phyloP scores from a whole-genome alignment of 441 rosid genomes.

The Populus hybrid region DNA sequence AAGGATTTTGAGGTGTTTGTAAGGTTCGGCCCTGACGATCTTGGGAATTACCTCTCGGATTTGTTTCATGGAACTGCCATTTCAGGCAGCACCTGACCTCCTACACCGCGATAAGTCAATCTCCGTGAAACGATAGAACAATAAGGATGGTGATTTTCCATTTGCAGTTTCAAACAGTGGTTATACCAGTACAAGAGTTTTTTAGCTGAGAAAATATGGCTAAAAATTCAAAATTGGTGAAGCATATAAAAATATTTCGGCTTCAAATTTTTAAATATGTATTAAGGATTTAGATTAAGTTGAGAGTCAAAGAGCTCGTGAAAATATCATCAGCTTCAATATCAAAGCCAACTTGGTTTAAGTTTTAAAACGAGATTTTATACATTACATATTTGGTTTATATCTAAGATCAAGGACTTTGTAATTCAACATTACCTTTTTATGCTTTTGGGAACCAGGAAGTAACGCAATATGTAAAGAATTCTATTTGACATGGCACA shows the following conservation, averaged over 20 bases:
- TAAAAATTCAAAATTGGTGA: neutral
- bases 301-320: neutral
- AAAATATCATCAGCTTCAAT: neutral
- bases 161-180: neutral
- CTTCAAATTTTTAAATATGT: neutral
- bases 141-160: neutral
- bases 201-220: neutral
- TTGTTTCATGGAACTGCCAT: conserved; percentile 49
- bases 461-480: neutral
- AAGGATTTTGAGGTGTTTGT: conserved; percentile 28
- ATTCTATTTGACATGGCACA: neutral
- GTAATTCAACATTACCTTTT: neutral
- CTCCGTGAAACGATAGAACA: neutral
- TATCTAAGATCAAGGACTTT: neutral
- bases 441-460: too few relatives aligned
- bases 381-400: neutral
- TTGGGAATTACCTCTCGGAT: conserved; percentile 54
- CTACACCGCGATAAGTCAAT: conserved; percentile 27
- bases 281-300: neutral
- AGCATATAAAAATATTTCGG: neutral
- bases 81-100: conserved; percentile 26
- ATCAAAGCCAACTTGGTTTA: neutral
- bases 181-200: neutral
- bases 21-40: conserved; percentile 47
- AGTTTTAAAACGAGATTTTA: neutral